Conservation (phyloP, 1,284 basidiomycete species). For the Ceratobasidium sp. region DNA sequence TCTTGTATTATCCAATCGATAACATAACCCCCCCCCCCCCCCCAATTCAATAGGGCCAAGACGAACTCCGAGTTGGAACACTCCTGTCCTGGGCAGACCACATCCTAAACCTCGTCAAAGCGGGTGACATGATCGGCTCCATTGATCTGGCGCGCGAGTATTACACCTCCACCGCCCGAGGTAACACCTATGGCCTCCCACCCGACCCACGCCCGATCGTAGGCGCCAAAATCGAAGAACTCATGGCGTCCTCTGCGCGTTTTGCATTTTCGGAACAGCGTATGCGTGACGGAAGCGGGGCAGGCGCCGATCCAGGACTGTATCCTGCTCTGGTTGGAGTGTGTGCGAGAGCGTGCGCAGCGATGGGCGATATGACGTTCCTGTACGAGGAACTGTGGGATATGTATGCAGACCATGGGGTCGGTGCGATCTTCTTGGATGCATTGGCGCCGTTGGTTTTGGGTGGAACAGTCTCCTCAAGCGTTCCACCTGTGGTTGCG, state of each 20-base stretch:
- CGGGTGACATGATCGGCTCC: slow-evolving; percentile 89
- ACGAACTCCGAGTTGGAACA: slow-evolving; percentile 83
- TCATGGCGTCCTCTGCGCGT: slow-evolving; percentile 87
- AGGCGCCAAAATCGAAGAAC: slow-evolving; percentile 78
- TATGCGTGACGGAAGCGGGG: slow-evolving; percentile 87
- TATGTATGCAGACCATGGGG: slow-evolving; percentile 85
- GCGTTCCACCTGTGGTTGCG: slow-evolving; percentile 86
- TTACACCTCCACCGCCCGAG: slow-evolving; percentile 83
- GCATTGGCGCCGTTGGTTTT: slow-evolving; percentile 89
- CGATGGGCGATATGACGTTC: slow-evolving; percentile 83
- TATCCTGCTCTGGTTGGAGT: slow-evolving; percentile 89
- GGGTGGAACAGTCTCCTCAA: slow-evolving; percentile 69
- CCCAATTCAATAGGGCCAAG: slow-evolving; percentile 61
- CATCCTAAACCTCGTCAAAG: slow-evolving; percentile 83
- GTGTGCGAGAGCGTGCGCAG: slow-evolving; percentile 84
- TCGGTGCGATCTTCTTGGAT: slow-evolving; percentile 86
- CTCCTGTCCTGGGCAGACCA: slow-evolving; percentile 96
- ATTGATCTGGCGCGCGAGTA: slow-evolving; percentile 89
- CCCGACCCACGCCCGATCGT: slow-evolving; percentile 71
- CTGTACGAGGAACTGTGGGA: slow-evolving; percentile 95
- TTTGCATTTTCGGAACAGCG: slow-evolving; percentile 96
- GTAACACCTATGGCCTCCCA: slow-evolving; percentile 90
- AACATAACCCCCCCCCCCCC: no score
- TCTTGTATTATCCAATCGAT: neutral
- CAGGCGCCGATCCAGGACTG: slow-evolving; percentile 92